phyloP scores from a whole-genome alignment of 768 basidiomycete species.

The Russula griseocarnosa region DNA sequence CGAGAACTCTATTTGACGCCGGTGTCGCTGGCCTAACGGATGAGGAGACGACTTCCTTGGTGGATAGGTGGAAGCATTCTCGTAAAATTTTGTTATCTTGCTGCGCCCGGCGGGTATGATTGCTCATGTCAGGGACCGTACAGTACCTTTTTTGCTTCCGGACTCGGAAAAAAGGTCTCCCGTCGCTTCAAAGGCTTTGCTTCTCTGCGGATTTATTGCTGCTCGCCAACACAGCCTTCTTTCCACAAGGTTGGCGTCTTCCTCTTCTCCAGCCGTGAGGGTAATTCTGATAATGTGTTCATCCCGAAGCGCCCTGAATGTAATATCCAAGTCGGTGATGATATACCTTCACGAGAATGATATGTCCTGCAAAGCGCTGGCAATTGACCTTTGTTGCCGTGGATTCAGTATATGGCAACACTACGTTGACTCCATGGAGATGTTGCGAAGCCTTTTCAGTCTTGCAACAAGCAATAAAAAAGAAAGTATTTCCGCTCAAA shows the following conservation, averaged over 20 bases:
- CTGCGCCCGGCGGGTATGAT: constrained; percentile 16
- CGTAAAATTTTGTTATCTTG: constrained; percentile 40
- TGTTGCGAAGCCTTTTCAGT: constrained; percentile 77
- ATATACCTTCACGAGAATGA: constrained; percentile 72
- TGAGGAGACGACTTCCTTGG: constrained; percentile 53
- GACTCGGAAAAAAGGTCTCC: constrained; percentile 55
- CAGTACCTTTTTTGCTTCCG: constrained; percentile 62
- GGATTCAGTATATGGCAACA: constrained; percentile 95
- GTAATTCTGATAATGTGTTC: background rate
- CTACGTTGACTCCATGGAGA: constrained; percentile 84
- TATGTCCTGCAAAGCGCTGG: constrained; percentile 62
- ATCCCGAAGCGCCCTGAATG: constrained; percentile 60
- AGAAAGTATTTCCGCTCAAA: constrained; percentile 62
- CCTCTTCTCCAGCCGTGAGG: constrained; percentile 15
- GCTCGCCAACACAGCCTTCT: constrained; percentile 74
- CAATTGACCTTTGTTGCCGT: constrained; percentile 84
- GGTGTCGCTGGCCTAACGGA: constrained; percentile 64
- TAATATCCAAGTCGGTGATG: constrained; percentile 79
- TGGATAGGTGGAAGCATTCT: constrained; percentile 61
- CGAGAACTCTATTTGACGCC: constrained; percentile 74
- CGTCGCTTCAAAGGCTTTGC: constrained; percentile 64
- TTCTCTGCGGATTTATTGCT: constrained; percentile 80
- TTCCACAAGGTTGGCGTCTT: constrained; percentile 57
- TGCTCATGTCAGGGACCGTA: constrained; percentile 8
- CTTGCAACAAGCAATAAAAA: constrained; percentile 72